phyloP scores from a whole-genome alignment of 2,329 filamentous ascomycete species.

The Colletotrichum gigasporum region DNA sequence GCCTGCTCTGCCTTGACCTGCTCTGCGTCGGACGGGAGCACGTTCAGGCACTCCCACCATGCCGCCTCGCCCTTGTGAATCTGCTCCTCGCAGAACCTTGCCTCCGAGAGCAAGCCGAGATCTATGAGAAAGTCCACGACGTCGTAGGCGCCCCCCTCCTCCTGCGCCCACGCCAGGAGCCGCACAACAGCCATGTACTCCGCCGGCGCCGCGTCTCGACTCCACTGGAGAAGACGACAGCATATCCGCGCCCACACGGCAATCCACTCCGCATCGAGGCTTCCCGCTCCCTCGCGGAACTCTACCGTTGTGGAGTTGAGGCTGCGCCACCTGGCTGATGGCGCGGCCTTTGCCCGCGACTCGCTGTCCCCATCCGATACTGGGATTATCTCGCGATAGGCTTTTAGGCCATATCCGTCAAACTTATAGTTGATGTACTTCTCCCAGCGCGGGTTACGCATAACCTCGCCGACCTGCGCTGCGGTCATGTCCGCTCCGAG shows the following conservation, averaged over 20 bases:
- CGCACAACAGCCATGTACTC: constrained; percentile 39
- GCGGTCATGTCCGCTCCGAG: constrained; percentile 20
- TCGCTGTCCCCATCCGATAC: neutral
- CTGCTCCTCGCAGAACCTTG: constrained; percentile 37
- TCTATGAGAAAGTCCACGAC: constrained; percentile 47
- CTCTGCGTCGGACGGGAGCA: neutral
- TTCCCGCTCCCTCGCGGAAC: constrained; percentile 47
- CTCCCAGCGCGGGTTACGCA: neutral
- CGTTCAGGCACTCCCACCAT: constrained; percentile 36
- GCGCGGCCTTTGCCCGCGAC: too few species aligned
- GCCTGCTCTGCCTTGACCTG: neutral
- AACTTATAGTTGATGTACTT: constrained; percentile 30
- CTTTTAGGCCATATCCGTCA: constrained; percentile 5
- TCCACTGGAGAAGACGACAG: constrained; percentile 40
- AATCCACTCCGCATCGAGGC: constrained; percentile 46
- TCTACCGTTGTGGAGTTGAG: constrained; percentile 46
- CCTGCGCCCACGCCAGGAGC: constrained; percentile 33
- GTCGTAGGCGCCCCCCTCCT: constrained; percentile 41
- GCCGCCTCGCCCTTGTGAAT: constrained; percentile 37
- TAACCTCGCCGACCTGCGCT: constrained; percentile 21
- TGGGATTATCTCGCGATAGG: neutral
- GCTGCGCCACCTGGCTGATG: too few species aligned
- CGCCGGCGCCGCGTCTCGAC: constrained; percentile 40
- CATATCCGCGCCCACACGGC: constrained; percentile 45
- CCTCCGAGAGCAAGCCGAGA: constrained; percentile 42